phyloP scores from a whole-genome alignment of 371 early-diverging fungal species.

The Apophysomyces trapeziformis region DNA sequence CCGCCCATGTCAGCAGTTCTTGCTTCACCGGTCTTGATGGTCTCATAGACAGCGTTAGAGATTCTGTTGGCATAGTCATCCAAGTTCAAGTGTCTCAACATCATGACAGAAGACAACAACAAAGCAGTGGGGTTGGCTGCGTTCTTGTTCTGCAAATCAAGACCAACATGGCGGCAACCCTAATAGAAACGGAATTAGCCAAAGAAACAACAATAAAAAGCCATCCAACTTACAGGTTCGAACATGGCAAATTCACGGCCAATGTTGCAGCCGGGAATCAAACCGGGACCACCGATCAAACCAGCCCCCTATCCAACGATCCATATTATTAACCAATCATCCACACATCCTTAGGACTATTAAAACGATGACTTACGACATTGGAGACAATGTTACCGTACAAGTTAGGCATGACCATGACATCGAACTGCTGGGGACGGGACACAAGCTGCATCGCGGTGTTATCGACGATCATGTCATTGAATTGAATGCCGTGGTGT shows the following conservation, averaged over 20 bases:
- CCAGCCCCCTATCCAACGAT: constrained; percentile 73
- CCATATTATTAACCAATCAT: not conserved
- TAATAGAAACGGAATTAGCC: constrained; percentile 12
- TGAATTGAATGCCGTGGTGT: constrained; percentile 82
- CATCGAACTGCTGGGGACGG: constrained; percentile 96
- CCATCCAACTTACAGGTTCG: constrained; percentile 70
- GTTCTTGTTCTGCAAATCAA: constrained; percentile 92
- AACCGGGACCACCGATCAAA: constrained; percentile 94
- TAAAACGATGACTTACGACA: constrained; percentile 52
- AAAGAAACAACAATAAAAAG: not conserved
- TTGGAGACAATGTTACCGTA: constrained; percentile 97
- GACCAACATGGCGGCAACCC: constrained; percentile 95
- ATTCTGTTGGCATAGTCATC: constrained; percentile 80
- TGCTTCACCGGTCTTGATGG: constrained; percentile 67
- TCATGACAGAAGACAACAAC: constrained; percentile 93
- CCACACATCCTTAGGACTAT: not conserved
- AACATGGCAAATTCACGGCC: constrained; percentile 96
- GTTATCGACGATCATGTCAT: constrained; percentile 99
- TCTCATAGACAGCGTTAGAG: constrained; percentile 83
- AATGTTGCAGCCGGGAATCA: constrained; percentile 95
- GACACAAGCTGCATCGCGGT: constrained; percentile 98
- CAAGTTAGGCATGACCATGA: constrained; percentile 97
- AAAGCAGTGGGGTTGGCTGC: constrained; percentile 95
- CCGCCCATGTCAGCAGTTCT: constrained; percentile 53
- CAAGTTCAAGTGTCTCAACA: constrained; percentile 95